These are phyloP conservation scores for Thalia dealbata DNA, from an alignment of 176 grass and related monocot genomes.

Conservation along the genomic window DNA sequence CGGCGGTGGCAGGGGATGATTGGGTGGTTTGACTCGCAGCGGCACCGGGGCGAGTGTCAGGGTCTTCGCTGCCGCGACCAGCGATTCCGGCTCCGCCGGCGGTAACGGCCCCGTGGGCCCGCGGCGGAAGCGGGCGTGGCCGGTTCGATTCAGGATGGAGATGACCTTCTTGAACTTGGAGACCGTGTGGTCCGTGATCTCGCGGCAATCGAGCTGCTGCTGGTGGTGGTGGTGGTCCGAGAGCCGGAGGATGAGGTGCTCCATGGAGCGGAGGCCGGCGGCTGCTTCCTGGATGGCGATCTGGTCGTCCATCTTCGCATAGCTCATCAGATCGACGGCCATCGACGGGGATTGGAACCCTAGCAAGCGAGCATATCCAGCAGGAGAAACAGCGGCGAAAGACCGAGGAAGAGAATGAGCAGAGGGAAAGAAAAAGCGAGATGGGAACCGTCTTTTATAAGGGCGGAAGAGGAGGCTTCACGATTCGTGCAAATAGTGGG, in stretches of 20 bases:
- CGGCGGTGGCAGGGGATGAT: background rate
- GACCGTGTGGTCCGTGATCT: conserved; percentile 65
- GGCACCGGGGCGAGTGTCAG: conserved; percentile 5
- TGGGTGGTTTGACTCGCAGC: conserved; percentile 6
- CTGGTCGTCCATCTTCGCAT: conserved; percentile 42
- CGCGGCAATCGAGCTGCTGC: conserved; percentile 35
- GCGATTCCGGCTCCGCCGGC: background rate
- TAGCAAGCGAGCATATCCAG: background rate
- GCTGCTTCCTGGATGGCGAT: conserved; percentile 66
- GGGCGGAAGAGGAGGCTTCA: background rate
- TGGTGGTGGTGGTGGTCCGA: conserved; percentile 13
- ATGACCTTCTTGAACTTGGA: conserved; percentile 81
- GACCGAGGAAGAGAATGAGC: no score
- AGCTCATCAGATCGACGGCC: conserved; percentile 42
- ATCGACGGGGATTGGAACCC: conserved; percentile 1
- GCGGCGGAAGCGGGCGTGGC: conserved; percentile 76
- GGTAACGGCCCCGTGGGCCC: conserved; percentile 28
- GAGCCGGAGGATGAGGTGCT: conserved; percentile 55
- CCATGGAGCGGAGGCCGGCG: conserved; percentile 56
- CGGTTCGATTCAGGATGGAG: conserved; percentile 76
- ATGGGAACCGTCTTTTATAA: background rate
- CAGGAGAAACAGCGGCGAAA: background rate
- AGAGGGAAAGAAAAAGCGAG: background rate
- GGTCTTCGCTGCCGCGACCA: background rate
- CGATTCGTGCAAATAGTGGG: background rate